Base-by-base conservation (phyloP, 2,329 filamentous ascomycete species). In the Plenodomus tracheiphilus region DNA sequence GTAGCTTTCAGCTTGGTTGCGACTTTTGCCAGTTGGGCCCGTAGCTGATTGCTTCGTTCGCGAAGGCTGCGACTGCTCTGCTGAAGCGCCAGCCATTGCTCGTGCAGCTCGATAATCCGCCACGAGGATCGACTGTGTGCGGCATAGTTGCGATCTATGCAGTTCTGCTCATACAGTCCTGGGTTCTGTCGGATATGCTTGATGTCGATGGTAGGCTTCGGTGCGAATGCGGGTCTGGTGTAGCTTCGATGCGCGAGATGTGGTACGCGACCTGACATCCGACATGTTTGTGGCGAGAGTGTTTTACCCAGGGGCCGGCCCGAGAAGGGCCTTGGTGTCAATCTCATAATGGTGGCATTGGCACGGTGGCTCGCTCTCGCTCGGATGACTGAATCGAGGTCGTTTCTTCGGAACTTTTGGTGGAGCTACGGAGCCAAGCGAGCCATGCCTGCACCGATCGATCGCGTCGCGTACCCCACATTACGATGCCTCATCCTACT, bases 151-250 rank as follows among this genome's bases (percentile, higher is more conserved):
- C 94, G 85, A 59, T 91, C 86, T 51, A 87, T 70, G 74, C 90
- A 96, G 67, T 95, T 97, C 58, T 87, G 79, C 61, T 88, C 82
- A 77, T 97, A 89, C 15, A 95, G 80, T 13, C 86, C 83, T 15
- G 88, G 84, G 73, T 95, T 89, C 66, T 91, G 83, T 49, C 92
- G 91, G 70, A 99, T 96, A 75, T 94, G 87, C 71, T 90, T 93
- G 68, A 96, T 81, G 75, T 97, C 88, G 58, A 95, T 81, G 39
- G 82, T 82, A 20, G 89, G 84, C 69, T 90, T 93, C 10, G 91
- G 91, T 13, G 89, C 91, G 43, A 82, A 86, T 1, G 87, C 79
- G 4, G 88, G 88, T 34, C 86, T 80, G 3, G 74, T 74, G 53
- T 75, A 79, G 18, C 54, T 47, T 68, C 77, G 47, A 64, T 71